Base-by-base conservation (phyloP, 2,329 filamentous ascomycete species). In the Fusarium sp. region DNA sequence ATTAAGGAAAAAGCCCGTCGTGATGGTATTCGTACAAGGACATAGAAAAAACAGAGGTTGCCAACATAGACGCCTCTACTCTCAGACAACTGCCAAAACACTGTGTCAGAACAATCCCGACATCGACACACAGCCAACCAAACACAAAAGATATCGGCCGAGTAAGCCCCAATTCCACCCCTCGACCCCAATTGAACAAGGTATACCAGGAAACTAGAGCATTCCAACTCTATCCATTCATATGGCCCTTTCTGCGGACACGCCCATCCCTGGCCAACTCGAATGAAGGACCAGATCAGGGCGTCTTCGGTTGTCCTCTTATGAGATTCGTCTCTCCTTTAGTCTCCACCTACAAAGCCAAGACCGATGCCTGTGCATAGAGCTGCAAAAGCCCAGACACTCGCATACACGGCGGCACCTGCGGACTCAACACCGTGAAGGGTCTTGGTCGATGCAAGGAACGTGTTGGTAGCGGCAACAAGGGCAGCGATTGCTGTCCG, bases 321-420 rank as follows among this genome's bases (percentile, higher is more conserved):
- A n/a, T 43, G 68, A 78, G 68, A 74, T 72, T 74, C 47, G 27
- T 50, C 27, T 59, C 65, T 58, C 35, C 27, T 60, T 74, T 76
- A 84, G 63, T 83, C 83, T 80, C 89, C 80, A 75, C 86, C 82
- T 47, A 91, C 87, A 64, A 86, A 82, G 32, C 86, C 87, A 40
- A 92, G 80, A 2, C 83, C 86, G n/a, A 86, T 37, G 15, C 92
- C 93, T 4, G 90, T 89, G 63, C 92, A 79, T 14, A 88, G 80
- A 4, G 90, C 88, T 8, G 92, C 93, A 25, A 87, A 77, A n/a
- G 89, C 90, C 95, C 95, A 98, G 38, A 96, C 86, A 25, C 86
- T 85, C 2, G 93, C 91, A 87, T 95, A 98, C 0, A 88, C 90
- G 4, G 87, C 84, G 2, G 95, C 94, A 12, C 95, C 96, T 1